Conservation (phyloP, 1,284 basidiomycete genomes). For the Gymnopus androsaceus region DNA sequence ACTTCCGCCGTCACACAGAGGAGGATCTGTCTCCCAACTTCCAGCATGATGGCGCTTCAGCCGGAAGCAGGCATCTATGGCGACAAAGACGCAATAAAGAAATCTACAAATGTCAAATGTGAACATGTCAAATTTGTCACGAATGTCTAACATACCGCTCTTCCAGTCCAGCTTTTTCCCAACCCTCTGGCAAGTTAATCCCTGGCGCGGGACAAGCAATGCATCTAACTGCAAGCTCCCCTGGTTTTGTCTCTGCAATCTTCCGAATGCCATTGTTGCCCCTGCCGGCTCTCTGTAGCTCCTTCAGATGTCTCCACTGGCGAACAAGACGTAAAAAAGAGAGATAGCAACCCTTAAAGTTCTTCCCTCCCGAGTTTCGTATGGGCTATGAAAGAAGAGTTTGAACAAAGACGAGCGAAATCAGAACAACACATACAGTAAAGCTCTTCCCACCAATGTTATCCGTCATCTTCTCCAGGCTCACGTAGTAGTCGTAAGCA, state of each 20-base stretch:
- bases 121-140: constrained; percentile 22
- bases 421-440: constrained; percentile 7
- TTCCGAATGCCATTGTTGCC: constrained; percentile 5
- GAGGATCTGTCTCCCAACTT: constrained; percentile 3
- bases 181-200: constrained; percentile 13
- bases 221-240: constrained; percentile 10
- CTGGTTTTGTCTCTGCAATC: neutral
- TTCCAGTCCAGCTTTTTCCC: no score
- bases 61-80: constrained; percentile 17
- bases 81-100: constrained; percentile 14
- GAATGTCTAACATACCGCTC: no score
- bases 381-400: no score
- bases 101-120: constrained; percentile 11
- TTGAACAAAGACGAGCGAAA: no score
- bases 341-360: no score
- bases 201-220: constrained; percentile 14
- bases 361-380: no score
- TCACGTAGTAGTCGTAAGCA: constrained; percentile 22
- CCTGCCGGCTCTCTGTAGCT: constrained; percentile 11
- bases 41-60: constrained; percentile 8
- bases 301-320: constrained; percentile 14
- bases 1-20: no score
- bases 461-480: constrained; percentile 22
- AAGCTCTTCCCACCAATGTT: constrained; percentile 11
- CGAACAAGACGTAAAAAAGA: constrained; percentile 3